Base-by-base conservation (phyloP, 163 green algal species). In the Chlamydomonas reinhardtii region DNA sequence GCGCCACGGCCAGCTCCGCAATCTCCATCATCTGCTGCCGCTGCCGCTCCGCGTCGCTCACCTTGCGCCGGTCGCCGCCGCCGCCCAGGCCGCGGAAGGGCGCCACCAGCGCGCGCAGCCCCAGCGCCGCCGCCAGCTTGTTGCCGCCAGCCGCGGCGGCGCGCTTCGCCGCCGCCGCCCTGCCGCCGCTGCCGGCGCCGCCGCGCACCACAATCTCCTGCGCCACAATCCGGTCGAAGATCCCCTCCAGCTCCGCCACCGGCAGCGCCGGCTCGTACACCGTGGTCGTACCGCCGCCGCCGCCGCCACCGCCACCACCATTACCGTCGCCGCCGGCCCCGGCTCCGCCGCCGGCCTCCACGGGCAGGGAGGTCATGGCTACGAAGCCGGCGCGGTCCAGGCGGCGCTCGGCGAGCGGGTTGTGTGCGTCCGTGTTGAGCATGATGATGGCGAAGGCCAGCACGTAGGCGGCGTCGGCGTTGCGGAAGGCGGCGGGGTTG, bases 351-450 rank as follows among this genome's bases (percentile, higher is more conserved):
- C 76, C 85, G 35, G 85, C 86, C 48, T 91, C 89, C 9, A 72
- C 56, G 35, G 59, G 82, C 43, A 79, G n/a, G 19, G 61, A 88
- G 75, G 94, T 95, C 94, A 96, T 96, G 27, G 83, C 81, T 61
- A 95, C 93, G 89, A 96, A 96, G 62, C 92, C 91, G 11, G 82
- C 73, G 82, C 92, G 92, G 59, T 59, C 82, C 71, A 96, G 84
- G 19, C 91, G 87, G 0, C 92, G 92, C 86, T 99, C 97, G 35
- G 97, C 98, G 83, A 97, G 93, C 12, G 96, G 97, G 91, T 99
- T 99, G 96, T 99, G 98, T 5, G 97, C 97, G 84, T 99, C 98
- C 2, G 98, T 99, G 95, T 99, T 99, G 75, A 99, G 95, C 98
- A 99, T 99, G 93, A 99, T 99, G 68, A 98, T 94, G 39, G 96